These are phyloP conservation scores for Pseudocercospora vitis DNA, from an alignment of 2,329 filamentous ascomycete genomes.

Conservation along the genomic window DNA sequence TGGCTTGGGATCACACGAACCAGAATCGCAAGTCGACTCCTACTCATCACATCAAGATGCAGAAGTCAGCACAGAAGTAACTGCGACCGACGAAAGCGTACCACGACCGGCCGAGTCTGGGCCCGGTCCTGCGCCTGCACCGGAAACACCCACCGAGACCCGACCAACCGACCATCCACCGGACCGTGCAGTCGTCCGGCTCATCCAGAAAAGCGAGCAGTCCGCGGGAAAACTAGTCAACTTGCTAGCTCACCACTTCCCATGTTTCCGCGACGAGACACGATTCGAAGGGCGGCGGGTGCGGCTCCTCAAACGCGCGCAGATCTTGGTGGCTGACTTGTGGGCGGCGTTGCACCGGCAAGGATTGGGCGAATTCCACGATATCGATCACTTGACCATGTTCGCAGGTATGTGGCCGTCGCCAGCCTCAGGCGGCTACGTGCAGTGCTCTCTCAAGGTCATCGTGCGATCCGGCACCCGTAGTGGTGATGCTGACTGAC, in stretches of 20 bases:
- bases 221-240: slow-evolving; percentile 88
- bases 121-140: background rate
- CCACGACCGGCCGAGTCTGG: background rate
- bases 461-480: background rate
- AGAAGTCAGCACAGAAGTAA: background rate
- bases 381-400: slow-evolving; percentile 96
- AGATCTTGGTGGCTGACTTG: slow-evolving; percentile 92
- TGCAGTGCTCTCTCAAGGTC: slow-evolving; percentile 10
- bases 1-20: slow-evolving; percentile 6
- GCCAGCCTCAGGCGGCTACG: slow-evolving; percentile 7
- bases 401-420: slow-evolving; percentile 75
- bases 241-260: slow-evolving; percentile 75
- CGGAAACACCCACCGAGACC: slow-evolving; percentile 6
- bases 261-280: slow-evolving; percentile 81
- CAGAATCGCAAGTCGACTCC: background rate
- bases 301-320: slow-evolving; percentile 86
- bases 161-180: slow-evolving; percentile 12
- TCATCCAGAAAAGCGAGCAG: slow-evolving; percentile 70
- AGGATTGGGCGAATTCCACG: slow-evolving; percentile 75
- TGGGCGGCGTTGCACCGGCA: slow-evolving; percentile 93
- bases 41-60: slow-evolving; percentile 5
- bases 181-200: slow-evolving; percentile 61
- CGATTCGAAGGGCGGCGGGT: slow-evolving; percentile 72
- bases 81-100: slow-evolving; percentile 4
- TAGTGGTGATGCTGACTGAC: slow-evolving; percentile 15